Conservation (phyloP, 805 yeast genomes). For the Wickerhamiella azymoides region DNA sequence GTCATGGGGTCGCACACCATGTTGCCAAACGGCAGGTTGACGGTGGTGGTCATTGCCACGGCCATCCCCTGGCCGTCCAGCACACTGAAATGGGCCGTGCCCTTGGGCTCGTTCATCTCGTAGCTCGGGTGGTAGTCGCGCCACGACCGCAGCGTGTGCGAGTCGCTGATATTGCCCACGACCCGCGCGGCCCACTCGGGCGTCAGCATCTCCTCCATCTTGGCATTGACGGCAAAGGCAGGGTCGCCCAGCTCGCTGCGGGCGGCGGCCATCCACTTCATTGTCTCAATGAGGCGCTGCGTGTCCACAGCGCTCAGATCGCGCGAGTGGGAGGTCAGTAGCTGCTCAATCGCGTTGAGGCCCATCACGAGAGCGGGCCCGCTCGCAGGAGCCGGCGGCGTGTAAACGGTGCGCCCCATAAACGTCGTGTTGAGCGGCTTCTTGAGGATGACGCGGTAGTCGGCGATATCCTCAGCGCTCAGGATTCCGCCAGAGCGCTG, state of each 20-base stretch:
- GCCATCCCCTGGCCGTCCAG: slow-evolving; percentile 66
- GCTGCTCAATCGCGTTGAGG: slow-evolving; percentile 44
- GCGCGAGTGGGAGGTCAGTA: slow-evolving; percentile 26
- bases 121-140: slow-evolving; percentile 64
- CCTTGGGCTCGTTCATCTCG: slow-evolving; percentile 68
- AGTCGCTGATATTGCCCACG: slow-evolving; percentile 36
- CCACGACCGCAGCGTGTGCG: slow-evolving; percentile 47
- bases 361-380: slow-evolving; percentile 78
- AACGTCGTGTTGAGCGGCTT: slow-evolving; percentile 31
- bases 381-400: slow-evolving; percentile 61
- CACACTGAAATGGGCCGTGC: slow-evolving; percentile 78
- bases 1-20: slow-evolving; percentile 66
- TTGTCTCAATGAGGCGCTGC: slow-evolving; percentile 65
- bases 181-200: slow-evolving; percentile 47
- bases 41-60: slow-evolving; percentile 77
- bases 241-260: slow-evolving; percentile 78
- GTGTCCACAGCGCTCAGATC: slow-evolving; percentile 38
- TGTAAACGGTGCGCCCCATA: slow-evolving; percentile 33
- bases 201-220: slow-evolving; percentile 34
- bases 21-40: slow-evolving; percentile 74
- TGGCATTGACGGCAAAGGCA: slow-evolving; percentile 20
- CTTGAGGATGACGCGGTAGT: slow-evolving; percentile 40
- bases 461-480: slow-evolving; percentile 47
- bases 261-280: slow-evolving; percentile 89
- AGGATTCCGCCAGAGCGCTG: slow-evolving; percentile 54